phyloP scores from a whole-genome alignment of 2,329 filamentous ascomycete species.

The Trichophyton rubrum region DNA sequence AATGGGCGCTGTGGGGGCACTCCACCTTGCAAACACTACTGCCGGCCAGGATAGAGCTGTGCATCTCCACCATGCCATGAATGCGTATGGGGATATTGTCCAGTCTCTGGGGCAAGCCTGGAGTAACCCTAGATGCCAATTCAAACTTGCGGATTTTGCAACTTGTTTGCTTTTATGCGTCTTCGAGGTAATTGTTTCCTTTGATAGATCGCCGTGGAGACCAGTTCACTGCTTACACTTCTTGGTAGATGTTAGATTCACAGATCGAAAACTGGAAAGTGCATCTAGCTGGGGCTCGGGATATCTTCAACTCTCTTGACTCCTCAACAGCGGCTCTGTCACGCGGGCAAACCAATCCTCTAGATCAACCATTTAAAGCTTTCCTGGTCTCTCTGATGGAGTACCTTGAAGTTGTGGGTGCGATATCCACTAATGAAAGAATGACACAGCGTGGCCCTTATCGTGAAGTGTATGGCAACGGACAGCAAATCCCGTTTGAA shows the following conservation, averaged over 20 bases:
- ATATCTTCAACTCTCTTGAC: slow-evolving; percentile 25
- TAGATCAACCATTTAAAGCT: slow-evolving; percentile 22
- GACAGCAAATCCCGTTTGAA: neutral
- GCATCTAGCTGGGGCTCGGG: slow-evolving; percentile 28
- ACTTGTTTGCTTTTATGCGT: slow-evolving; percentile 25
- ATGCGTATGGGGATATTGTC: slow-evolving; percentile 28
- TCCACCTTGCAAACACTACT: slow-evolving; percentile 31
- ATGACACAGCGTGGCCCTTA: slow-evolving; percentile 29
- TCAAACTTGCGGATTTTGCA: slow-evolving; percentile 23
- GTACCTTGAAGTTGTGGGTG: slow-evolving; percentile 30
- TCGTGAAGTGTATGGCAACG: slow-evolving; percentile 22
- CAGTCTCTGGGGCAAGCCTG: slow-evolving; percentile 19
- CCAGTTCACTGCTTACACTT: neutral
- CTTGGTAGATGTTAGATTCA: slow-evolving; percentile 27
- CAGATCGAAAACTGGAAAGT: slow-evolving; percentile 28
- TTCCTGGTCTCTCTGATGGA: slow-evolving; percentile 31
- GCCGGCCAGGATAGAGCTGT: slow-evolving; percentile 20
- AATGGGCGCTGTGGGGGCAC: slow-evolving; percentile 30
- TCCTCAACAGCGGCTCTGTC: slow-evolving; percentile 6
- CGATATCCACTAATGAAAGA: slow-evolving; percentile 27
- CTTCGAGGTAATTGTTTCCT: slow-evolving; percentile 21
- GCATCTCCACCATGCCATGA: slow-evolving; percentile 29
- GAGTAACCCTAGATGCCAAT: slow-evolving; percentile 5
- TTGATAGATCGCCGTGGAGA: neutral
- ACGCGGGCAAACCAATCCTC: neutral